Evolutionary conservation across 495 filamentous ascomycete genomes (phyloP), one percentile per base, ranked within the genome.

Genomic region (Podospora fimiseda): DNA sequence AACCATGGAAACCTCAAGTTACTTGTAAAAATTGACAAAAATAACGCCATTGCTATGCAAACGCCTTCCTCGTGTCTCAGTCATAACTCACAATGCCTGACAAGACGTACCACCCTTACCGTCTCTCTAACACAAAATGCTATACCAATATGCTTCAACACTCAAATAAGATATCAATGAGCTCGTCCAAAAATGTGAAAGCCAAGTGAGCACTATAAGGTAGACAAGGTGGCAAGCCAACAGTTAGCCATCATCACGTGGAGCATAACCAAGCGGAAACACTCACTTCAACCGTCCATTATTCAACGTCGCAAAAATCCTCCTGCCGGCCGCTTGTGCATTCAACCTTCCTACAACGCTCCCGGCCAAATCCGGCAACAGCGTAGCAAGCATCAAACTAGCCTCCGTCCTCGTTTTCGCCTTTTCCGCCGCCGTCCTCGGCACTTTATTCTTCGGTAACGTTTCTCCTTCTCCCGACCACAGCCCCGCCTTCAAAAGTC

Each of bases 261-360:
- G n/a, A 38, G 24, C 27, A 20, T 20, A n/a, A 48, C n/a, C n/a
- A n/a, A n/a, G n/a, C n/a, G 51, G 14, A 39, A 46, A 19, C 22
- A 73, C 80, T 60, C 67, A 84, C 82, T 90, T 91, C 48, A 86
- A 62, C 58, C 82, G 73, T 49, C 75, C 70, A 64, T 93, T 94
- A 62, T 94, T 95, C 52, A 94, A 75, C 7, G 84, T 88, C 6
- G 86, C 89, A 67, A 89, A 89, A 41, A 92, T 78, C 43, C 87
- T 79, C 52, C 89, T 74, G 20, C 87, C 86, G 23, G 89, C 89
- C 43, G 82, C 87, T 66, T 92, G 87, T 14, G 89, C 89, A 70
- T 94, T 95, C 36, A 83, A 78, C 52, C 87, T 73, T 13, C 89
- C 89, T 11, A 95, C 89, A 13, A 95, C 89, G 63, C 85, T 90